phyloP scores from a whole-genome alignment of 345 rosid genomes.

The Nephelium lappaceum region DNA sequence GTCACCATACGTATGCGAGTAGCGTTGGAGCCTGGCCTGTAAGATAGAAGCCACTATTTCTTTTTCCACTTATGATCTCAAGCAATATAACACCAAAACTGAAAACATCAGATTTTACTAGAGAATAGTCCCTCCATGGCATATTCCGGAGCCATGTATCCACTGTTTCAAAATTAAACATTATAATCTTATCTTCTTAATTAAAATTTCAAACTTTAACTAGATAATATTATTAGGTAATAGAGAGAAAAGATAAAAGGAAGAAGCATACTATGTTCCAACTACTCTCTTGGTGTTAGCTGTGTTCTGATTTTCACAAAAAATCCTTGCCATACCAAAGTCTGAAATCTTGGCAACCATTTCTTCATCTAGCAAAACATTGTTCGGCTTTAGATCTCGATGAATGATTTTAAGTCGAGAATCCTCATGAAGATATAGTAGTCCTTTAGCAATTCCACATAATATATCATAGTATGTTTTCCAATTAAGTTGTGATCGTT shows the following conservation, averaged over 20 bases:
- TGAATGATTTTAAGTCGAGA: constrained; percentile 50
- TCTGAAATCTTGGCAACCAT: constrained; percentile 56
- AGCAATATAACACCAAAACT: constrained; percentile 53
- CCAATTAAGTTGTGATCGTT: constrained; percentile 42
- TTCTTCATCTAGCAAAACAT: constrained; percentile 42
- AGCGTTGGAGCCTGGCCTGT: constrained; percentile 31
- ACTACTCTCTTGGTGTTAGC: constrained; percentile 34
- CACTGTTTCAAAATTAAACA: constrained; percentile 29
- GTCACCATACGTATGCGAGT: constrained; percentile 13
- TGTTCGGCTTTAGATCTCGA: constrained; percentile 49
- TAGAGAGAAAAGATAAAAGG: background rate
- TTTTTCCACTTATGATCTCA: constrained; percentile 45
- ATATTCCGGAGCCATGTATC: constrained; percentile 53
- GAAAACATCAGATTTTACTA: constrained; percentile 44
- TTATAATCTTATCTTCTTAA: background rate
- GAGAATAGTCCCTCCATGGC: constrained; percentile 45
- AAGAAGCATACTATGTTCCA: constrained; percentile 37
- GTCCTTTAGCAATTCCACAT: constrained; percentile 43
- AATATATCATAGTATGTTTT: constrained; percentile 32
- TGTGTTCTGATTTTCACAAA: constrained; percentile 22
- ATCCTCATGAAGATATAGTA: constrained; percentile 56
- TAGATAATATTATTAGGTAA: background rate
- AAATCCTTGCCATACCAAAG: constrained; percentile 46
- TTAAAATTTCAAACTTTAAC: background rate
- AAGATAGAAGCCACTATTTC: constrained; percentile 24